Conservation (phyloP, 768 basidiomycete genomes). For the Leucocoprinus sp. region DNA sequence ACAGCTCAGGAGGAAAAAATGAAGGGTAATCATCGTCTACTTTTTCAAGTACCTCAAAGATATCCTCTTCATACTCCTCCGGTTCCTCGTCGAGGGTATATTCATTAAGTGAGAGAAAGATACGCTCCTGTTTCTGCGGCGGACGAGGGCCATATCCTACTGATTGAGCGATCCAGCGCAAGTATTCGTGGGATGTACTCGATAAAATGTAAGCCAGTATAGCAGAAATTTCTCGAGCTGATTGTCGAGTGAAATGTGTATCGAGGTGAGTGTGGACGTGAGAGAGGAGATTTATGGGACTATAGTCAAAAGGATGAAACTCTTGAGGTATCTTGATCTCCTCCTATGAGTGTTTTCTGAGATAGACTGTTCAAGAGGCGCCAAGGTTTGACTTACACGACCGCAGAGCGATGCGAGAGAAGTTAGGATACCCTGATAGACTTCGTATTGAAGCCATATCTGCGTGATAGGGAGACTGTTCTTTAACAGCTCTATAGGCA, state of each 20-base stretch:
- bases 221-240: constrained; percentile 39
- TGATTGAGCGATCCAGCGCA: constrained; percentile 47
- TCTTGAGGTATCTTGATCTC: constrained; percentile 24
- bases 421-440: constrained; percentile 38
- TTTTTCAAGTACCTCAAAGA: constrained; percentile 28
- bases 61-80: constrained; percentile 30
- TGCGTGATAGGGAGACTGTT: constrained; percentile 24
- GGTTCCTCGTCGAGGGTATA: constrained; percentile 30
- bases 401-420: constrained; percentile 52
- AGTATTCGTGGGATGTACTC: constrained; percentile 52
- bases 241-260: constrained; percentile 44
- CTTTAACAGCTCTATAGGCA: constrained; percentile 14
- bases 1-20: constrained; percentile 50
- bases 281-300: constrained; percentile 47
- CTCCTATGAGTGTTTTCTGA: constrained; percentile 19
- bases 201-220: constrained; percentile 64
- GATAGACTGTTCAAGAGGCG: neutral
- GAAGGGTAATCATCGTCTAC: constrained; percentile 44
- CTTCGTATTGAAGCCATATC: constrained; percentile 43
- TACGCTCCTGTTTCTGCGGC: constrained; percentile 18
- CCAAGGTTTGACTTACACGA: constrained; percentile 36
- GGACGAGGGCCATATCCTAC: constrained; percentile 43
- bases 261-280: constrained; percentile 51
- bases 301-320: constrained; percentile 36
- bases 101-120: constrained; percentile 21